Evolutionary conservation across 495 filamentous ascomycete species (phyloP).

Genomic region (Pseudoneurospora amorphoporcata): DNA sequence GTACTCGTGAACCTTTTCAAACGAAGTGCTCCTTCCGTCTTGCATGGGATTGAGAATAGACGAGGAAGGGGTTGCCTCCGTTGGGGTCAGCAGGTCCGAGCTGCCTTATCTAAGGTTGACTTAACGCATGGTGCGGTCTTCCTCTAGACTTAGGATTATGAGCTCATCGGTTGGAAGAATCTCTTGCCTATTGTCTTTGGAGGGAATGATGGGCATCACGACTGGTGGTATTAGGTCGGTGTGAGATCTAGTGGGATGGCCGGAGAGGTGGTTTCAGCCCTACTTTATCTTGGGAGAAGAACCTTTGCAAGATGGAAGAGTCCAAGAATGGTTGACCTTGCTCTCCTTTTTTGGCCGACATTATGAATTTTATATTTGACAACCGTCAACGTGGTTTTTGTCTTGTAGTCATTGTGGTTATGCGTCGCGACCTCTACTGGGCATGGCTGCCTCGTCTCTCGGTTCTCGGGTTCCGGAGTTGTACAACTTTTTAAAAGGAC

Average conservation of each 20-base stretch:
- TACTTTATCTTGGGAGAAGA: background rate
- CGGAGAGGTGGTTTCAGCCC: background rate
- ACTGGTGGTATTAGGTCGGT: background rate
- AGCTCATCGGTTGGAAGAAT: background rate
- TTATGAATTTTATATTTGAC: background rate
- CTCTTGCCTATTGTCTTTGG: background rate
- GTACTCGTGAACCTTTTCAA: background rate
- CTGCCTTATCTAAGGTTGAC: background rate
- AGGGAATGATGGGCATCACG: background rate
- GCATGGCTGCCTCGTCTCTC: background rate
- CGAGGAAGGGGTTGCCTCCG: background rate
- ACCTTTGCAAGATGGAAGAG: background rate
- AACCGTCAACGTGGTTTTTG: background rate
- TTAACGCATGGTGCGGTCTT: background rate
- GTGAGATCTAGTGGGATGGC: background rate
- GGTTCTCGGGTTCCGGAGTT: background rate
- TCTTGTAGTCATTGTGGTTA: background rate
- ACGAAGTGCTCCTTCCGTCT: background rate
- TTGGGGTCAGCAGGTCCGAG: background rate
- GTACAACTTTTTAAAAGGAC: background rate
- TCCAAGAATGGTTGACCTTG: background rate
- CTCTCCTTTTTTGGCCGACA: background rate
- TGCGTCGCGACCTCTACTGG: background rate
- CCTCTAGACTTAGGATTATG: background rate
- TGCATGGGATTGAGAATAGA: background rate